Evolutionary conservation across 169 alveolate genomes (phyloP).

Genomic region (Plasmodium gonderi): DNA sequence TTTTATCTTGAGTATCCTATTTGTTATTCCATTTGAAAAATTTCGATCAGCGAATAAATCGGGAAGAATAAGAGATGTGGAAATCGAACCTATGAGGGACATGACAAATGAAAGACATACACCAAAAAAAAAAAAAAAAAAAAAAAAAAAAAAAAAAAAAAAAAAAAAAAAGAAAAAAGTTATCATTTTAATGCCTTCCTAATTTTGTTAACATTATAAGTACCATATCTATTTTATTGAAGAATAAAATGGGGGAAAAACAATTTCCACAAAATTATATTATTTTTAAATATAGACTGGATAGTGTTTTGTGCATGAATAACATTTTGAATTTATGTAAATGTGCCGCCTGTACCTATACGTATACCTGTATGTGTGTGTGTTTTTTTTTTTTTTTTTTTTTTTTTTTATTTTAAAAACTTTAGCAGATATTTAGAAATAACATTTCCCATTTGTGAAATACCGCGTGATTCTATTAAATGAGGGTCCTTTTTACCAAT

Average conservation of each 20-base stretch:
- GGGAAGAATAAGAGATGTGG: not conserved
- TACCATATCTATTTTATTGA: not conserved
- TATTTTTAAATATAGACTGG: not conserved
- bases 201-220: not conserved
- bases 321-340: not conserved
- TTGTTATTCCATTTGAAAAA: not conserved
- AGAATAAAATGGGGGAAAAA: not conserved
- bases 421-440: not conserved
- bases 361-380: not conserved
- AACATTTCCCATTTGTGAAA: not conserved
- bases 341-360: conserved; percentile 2
- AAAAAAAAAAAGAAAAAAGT: not conserved
- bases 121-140: not conserved
- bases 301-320: no score
- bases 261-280: not conserved
- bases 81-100: not conserved
- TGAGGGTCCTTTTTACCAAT: not conserved
- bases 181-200: not conserved
- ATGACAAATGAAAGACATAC: conserved; percentile 1
- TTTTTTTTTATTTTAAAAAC: not conserved
- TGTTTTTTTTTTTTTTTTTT: not conserved
- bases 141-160: not conserved
- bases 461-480: not conserved
- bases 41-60: not conserved
- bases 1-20: not conserved